Evolutionary conservation across 2,329 filamentous ascomycete genomes (phyloP), one percentile per base, ranked within the genome.

Genomic region (Immersiporthe knoxdaviesiana): DNA sequence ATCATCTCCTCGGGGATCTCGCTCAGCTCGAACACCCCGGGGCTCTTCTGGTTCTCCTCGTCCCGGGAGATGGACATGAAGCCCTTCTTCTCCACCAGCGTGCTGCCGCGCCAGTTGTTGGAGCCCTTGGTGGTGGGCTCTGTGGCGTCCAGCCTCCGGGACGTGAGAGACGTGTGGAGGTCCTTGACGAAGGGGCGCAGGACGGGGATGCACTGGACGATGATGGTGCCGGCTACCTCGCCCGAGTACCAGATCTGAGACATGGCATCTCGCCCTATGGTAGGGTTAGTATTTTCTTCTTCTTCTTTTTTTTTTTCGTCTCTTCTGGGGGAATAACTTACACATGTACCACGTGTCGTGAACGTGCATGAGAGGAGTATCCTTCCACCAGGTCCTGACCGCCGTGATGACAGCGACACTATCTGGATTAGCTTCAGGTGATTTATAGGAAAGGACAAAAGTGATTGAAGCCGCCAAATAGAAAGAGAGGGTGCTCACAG

Each of bases 191-290:
- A 79, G 0, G 84, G 83, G 12, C 84, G 81, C 10, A 86, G 73
- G 21, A 87, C 81, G 2, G 84, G 84, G 2, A 87, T 82, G 70
- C 83, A 86, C 72, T 86, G 84, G 4, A 86, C 84, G 58, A 87
- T 85, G 72, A 87, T 85, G 35, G 84, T 86, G 66, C 84, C 84
- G 11, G 83, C 80, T 66, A 86, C 78, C 75, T 87, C 84, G 21
- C 84, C 84, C 0, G 83, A 84, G 75, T 85, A 81, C 82, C 82
- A 83, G 67, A 84, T 77, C 72, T 83, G 82, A 0, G 80, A 82
- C 70, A 82, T 75, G 14, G 79, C 82, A 70, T 83, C 81, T 62
- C 82, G 81, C 80, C 75, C 77, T 77, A 66, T 37, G 21, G 4
- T 32, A 12, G 16, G 6, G n/a, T 12, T 27, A 58, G 44, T 39